Conservation (phyloP, 2,329 filamentous ascomycete species). For the Sporothrix dimorphospora region DNA sequence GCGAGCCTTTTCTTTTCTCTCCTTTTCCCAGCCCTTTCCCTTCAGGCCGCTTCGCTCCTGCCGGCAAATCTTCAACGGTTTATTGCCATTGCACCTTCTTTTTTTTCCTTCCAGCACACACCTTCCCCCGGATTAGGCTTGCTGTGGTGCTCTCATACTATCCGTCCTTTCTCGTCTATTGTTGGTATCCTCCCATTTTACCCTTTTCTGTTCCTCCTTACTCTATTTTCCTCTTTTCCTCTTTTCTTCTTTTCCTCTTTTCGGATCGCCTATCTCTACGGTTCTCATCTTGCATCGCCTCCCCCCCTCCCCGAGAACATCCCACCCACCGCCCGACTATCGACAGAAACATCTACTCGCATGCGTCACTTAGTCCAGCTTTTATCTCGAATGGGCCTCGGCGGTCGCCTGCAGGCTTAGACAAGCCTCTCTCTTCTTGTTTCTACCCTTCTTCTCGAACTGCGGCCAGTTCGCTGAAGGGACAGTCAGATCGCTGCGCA, state of each 20-base stretch:
- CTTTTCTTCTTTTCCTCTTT: conserved; percentile 9
- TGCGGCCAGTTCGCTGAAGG: neutral
- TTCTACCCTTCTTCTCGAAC: neutral
- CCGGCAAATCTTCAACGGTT: conserved; percentile 20
- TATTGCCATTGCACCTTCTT: conserved; percentile 15
- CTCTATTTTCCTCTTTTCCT: neutral
- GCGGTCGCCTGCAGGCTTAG: conserved; percentile 25
- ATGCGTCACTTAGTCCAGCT: conserved; percentile 24
- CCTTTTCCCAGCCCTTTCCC: conserved; percentile 6
- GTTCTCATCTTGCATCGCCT: conserved; percentile 17
- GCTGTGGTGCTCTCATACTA: conserved; percentile 1
- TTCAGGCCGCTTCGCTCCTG: neutral
- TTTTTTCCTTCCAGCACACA: neutral
- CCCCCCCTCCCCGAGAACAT: neutral
- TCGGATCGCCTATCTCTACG: neutral
- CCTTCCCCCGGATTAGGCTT: conserved; percentile 1
- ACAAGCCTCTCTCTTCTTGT: conserved; percentile 6
- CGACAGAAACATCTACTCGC: conserved; percentile 15
- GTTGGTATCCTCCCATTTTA: neutral
- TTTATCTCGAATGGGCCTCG: conserved; percentile 26
- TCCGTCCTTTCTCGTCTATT: conserved; percentile 11
- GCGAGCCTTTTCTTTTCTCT: neutral
- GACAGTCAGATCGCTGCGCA: neutral
- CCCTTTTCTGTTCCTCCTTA: neutral
- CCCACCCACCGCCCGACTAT: neutral